Evolutionary conservation across 257 asterid species (phyloP), one percentile per base, ranked within the genome.

Genomic region (Mitragyna speciosa): DNA sequence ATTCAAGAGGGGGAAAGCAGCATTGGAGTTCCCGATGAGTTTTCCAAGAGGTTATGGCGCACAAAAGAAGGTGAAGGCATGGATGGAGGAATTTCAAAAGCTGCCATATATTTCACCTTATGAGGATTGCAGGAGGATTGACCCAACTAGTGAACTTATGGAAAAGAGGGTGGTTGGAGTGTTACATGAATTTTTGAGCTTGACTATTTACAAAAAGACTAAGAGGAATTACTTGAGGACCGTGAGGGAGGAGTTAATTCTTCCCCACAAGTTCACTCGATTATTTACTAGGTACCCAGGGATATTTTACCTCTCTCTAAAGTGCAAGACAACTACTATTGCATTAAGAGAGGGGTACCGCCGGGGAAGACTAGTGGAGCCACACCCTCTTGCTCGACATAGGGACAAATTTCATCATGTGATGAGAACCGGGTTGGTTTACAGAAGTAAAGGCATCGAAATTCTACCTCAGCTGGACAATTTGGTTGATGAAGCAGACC

Each of bases 1-100:
- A 73, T 93, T 92, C 87, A 93, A 85, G 89, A 92, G 90, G 73
- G 98, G 98, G 9, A 91, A 91, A 86, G 89, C 95, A 1, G 94
- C 96, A 8, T 82, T 93, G 78, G 90, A 91, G 83, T 95, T 93
- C 75, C 97, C 94, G 6, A 91, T 95, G 99, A 95, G 94, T 75
- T 93, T 92, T 73, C 99, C 99, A 0, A 91, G 98, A 84, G 97
- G 97, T 39, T 95, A 95, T 63, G 98, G 99, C 65, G 97, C 90
- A 0, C 99, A 91, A 76, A 95, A 92, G 75, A 95, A 92, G 92
- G 99, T 95, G 75, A 92, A 87, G 76, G 94, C 90, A 6, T 95
- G 99, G 99, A 95, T 95, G 98, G 94, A 93, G 36, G 99, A 95
- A 77, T 95, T 95, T 61, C 98, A 95, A 31, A 95, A 95, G 83